Percentiles rank a stretch among this genome's conserved stretches.
Conservation (phyloP, 202 grass and related monocot genomes). For the Cymbopogon flexuosus region DNA sequence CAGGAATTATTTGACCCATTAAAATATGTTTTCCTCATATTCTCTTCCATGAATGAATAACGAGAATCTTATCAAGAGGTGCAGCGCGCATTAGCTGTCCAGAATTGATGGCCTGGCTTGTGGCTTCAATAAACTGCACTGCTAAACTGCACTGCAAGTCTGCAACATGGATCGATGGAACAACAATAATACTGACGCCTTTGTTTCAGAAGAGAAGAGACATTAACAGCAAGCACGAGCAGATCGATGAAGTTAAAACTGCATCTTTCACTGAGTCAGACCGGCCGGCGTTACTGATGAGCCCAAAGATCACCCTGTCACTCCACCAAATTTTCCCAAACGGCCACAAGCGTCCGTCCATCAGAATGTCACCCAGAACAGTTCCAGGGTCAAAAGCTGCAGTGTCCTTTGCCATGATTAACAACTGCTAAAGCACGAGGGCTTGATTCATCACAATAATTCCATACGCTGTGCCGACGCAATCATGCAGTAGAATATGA, state of each 20-base stretch:
- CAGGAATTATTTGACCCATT: background rate
- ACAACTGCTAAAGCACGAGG: conserved; percentile 18
- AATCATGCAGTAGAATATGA: conserved; percentile 28
- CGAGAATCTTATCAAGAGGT: background rate
- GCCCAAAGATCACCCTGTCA: background rate
- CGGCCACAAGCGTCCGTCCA: background rate
- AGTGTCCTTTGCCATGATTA: conserved; percentile 17
- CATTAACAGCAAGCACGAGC: background rate
- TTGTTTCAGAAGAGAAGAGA: background rate
- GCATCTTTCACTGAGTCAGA: background rate
- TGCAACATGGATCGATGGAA: background rate
- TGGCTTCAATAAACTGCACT: no score
- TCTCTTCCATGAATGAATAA: background rate
- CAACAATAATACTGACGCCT: background rate
- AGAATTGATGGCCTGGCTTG: background rate
- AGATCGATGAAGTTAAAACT: background rate
- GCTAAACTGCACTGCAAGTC: background rate
- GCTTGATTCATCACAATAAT: conserved; percentile 4
- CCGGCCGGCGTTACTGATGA: background rate
- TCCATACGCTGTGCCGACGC: background rate
- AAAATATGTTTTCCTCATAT: background rate
- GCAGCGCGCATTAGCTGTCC: background rate
- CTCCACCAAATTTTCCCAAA: background rate
- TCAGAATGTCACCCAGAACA: background rate
- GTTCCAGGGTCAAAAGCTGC: conserved; percentile 25